A percentile compares a stretch with the other conserved stretches of the same genome.
These are phyloP conservation scores for Zygosaccharomyces pseudobailii DNA, from an alignment of 1,139 yeast genomes.

Conservation along the genomic window DNA sequence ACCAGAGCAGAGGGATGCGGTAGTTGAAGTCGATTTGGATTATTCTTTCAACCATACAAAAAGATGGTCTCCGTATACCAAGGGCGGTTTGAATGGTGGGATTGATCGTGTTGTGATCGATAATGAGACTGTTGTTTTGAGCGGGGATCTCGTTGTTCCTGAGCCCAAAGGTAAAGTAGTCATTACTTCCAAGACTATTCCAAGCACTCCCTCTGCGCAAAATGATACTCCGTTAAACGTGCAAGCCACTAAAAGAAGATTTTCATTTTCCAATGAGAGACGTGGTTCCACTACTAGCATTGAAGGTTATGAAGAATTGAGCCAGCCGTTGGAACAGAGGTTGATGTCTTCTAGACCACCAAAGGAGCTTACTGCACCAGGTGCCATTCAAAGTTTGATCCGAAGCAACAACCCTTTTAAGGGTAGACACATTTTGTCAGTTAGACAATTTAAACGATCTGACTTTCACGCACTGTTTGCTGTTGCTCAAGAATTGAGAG, in stretches of 20 bases:
- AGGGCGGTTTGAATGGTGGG: slow-evolving; percentile 60
- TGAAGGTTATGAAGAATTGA: slow-evolving; percentile 50
- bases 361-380: slow-evolving; percentile 65
- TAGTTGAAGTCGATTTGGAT: slow-evolving; percentile 80
- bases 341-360: slow-evolving; percentile 74
- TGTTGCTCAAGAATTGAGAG: slow-evolving; percentile 96
- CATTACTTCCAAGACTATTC: slow-evolving; percentile 39
- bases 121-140: slow-evolving; percentile 76
- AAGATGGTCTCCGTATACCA: slow-evolving; percentile 51
- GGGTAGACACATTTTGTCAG: slow-evolving; percentile 82
- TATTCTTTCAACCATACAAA: slow-evolving; percentile 42
- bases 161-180: slow-evolving; percentile 53
- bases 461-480: slow-evolving; percentile 91
- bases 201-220: slow-evolving; percentile 23
- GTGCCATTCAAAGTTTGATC: slow-evolving; percentile 69
- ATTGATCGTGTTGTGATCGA: slow-evolving; percentile 83
- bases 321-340: slow-evolving; percentile 39
- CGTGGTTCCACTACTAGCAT: slow-evolving; percentile 41
- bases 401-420: slow-evolving; percentile 83
- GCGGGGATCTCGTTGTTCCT: slow-evolving; percentile 61
- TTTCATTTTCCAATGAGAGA: slow-evolving; percentile 44
- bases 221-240: slow-evolving; percentile 24
- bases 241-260: slow-evolving; percentile 29
- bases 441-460: slow-evolving; percentile 76
- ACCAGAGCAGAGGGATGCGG: slow-evolving; percentile 66